Base-by-base conservation (phyloP, 2,329 filamentous ascomycete species). In the Epichloe sylvatica region DNA sequence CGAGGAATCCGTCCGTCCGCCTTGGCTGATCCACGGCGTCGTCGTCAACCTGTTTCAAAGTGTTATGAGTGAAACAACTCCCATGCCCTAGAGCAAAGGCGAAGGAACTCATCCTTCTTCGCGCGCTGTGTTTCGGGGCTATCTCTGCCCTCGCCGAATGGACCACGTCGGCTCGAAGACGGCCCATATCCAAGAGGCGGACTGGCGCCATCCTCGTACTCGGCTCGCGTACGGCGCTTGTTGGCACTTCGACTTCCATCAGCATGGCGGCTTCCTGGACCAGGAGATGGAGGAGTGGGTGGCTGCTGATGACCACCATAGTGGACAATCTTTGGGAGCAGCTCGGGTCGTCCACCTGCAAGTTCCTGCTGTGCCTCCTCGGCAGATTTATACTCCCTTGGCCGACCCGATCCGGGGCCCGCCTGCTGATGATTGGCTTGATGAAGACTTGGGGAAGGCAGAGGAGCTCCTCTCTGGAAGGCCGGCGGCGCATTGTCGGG, bases 291-390 rank as follows among this genome's bases (percentile, higher is more conserved):
- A 36, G 91, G 90, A 2, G 90, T 95, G 3, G 90, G 90, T 39
- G 91, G 90, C 64, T 95, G 91, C 64, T 95, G 91, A 62, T 94
- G 88, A 44, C 89, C 88, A 38, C 86, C 88, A 64, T 98, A 98
- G 67, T 97, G 92, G 13, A 98, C 87, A 51, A 97, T 80, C 67
- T 91, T 92, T 21, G 92, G 92, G 46, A 96, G 74, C 13, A 97
- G 74, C 52, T 98, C 92, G 51, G 94, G 84, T 51, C 92, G 81
- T n/a, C 92, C 92, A 46, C 88, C 90, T 5, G 90, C 83, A 54
- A 98, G 69, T 55, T 92, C 87, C 51, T 87, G 86, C 52, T 97
- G 90, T 3, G 88, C 92, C 63, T 98, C 92, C 65, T 98, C 92
- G 12, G 92, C 92, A 3, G 91, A 96, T 59, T 89, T 86, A 68